phyloP scores from a whole-genome alignment of 2,329 filamentous ascomycete species.

The Ascochyta clinopodiicola region DNA sequence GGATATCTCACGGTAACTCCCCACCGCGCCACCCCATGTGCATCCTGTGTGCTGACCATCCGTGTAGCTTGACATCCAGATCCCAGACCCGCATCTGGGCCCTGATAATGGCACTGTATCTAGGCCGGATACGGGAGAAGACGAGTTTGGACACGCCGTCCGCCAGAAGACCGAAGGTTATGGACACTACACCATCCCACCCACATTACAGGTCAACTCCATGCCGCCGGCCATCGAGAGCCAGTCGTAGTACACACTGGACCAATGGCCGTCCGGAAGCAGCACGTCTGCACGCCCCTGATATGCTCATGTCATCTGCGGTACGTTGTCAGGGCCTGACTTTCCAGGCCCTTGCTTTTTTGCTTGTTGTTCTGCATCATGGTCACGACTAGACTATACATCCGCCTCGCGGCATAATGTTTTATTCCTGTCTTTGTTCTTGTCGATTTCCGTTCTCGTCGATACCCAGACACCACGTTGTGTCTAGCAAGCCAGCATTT shows the following conservation, averaged over 20 bases:
- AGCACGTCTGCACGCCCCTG: neutral
- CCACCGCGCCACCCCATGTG: slow-evolving; percentile 6
- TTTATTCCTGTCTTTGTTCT: neutral
- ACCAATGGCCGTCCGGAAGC: neutral
- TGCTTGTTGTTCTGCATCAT: slow-evolving; percentile 1
- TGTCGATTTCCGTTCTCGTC: slow-evolving; percentile 3
- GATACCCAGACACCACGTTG: slow-evolving; percentile 20
- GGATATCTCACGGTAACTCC: slow-evolving; percentile 80
- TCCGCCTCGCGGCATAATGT: slow-evolving; percentile 19
- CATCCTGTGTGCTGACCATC: slow-evolving; percentile 9
- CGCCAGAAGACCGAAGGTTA: slow-evolving; percentile 27
- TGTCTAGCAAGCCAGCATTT: slow-evolving; percentile 10
- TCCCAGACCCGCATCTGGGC: slow-evolving; percentile 75
- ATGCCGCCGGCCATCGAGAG: slow-evolving; percentile 32
- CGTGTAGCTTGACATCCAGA: slow-evolving; percentile 76
- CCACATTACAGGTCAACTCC: slow-evolving; percentile 40
- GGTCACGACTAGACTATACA: slow-evolving; percentile 14
- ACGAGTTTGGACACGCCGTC: slow-evolving; percentile 19
- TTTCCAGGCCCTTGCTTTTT: neutral
- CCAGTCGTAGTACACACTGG: slow-evolving; percentile 19
- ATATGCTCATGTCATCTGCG: no score
- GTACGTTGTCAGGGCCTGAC: no score
- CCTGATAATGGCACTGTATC: slow-evolving; percentile 37
- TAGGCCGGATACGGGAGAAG: slow-evolving; percentile 37
- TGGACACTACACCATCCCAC: slow-evolving; percentile 33